Conservation (phyloP, 2,329 filamentous ascomycete genomes). For the Pseudovirgaria hyperparasitica region DNA sequence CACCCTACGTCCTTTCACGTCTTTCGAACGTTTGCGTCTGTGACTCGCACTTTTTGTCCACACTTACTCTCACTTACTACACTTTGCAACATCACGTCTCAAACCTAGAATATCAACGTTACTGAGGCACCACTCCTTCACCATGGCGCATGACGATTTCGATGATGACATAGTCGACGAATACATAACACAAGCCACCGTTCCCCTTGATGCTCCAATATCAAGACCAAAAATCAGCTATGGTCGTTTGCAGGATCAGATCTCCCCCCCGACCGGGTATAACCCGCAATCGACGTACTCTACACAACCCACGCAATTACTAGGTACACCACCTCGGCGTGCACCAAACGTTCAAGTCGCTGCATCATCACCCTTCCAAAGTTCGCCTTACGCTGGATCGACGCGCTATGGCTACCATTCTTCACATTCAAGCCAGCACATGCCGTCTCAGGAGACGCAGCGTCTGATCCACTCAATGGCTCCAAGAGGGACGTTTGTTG, state of each 20-base stretch:
- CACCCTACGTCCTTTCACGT: too few relatives aligned
- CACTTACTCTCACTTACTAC: too few relatives aligned
- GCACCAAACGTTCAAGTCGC: constrained; percentile 58
- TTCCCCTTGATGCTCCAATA: constrained; percentile 14
- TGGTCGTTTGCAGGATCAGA: not conserved
- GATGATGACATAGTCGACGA: constrained; percentile 38
- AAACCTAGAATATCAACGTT: too few relatives aligned
- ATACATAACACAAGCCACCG: constrained; percentile 29
- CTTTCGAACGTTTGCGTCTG: too few relatives aligned
- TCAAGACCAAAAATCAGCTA: constrained; percentile 13
- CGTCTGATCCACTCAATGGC: too few relatives aligned
- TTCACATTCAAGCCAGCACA: constrained; percentile 19
- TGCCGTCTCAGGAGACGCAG: too few relatives aligned
- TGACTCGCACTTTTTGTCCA: too few relatives aligned
- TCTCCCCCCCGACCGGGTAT: constrained; percentile 1
- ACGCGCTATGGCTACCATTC: too few relatives aligned
- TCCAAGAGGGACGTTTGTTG: too few relatives aligned
- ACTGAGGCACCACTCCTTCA: constrained; percentile 2
- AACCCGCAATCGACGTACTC: constrained; percentile 8
- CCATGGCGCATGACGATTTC: constrained; percentile 27
- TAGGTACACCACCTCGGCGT: constrained; percentile 29
- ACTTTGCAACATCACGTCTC: too few relatives aligned
- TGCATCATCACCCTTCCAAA: constrained; percentile 66
- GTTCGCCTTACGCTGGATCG: constrained; percentile 35
- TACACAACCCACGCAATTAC: constrained; percentile 50